phyloP scores from a whole-genome alignment of 352 stramenopile genomes.

The Pythium scleroteichum region DNA sequence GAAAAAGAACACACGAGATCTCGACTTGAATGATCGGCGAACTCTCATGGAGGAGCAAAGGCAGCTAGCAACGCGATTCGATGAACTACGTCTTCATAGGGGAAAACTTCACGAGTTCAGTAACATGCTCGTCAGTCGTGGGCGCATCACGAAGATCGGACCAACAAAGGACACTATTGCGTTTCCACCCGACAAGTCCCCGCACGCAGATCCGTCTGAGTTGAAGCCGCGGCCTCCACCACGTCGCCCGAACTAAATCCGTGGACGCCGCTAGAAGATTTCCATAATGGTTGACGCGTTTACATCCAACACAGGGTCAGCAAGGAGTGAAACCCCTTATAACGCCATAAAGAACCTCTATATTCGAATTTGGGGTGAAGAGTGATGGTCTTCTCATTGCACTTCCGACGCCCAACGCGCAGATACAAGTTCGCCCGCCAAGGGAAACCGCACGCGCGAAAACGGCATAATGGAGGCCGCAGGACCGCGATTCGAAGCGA shows the following conservation, averaged over 20 bases:
- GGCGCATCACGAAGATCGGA: slow-evolving; percentile 37
- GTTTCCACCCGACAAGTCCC: no score
- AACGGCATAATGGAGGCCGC: background rate
- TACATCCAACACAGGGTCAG: no score
- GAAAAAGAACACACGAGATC: slow-evolving; percentile 37
- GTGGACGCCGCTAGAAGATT: no score
- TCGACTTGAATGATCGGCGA: slow-evolving; percentile 38
- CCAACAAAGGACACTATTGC: background rate
- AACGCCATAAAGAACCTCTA: no score
- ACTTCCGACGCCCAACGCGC: slow-evolving; percentile 22
- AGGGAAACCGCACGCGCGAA: background rate
- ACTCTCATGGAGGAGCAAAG: slow-evolving; percentile 34
- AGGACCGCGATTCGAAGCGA: background rate
- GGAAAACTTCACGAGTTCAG: slow-evolving; percentile 61
- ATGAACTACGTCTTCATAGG: slow-evolving; percentile 35
- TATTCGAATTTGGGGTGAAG: no score
- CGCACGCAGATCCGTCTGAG: background rate
- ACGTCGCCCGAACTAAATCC: background rate
- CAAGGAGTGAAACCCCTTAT: no score
- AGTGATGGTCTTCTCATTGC: slow-evolving; percentile 51
- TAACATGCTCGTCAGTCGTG: slow-evolving; percentile 66
- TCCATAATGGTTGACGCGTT: no score
- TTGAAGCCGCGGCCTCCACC: background rate
- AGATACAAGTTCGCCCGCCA: slow-evolving; percentile 8
- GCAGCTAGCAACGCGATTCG: slow-evolving; percentile 43